Evolutionary conservation across 192 early-diverging fungal species (phyloP).

Genomic region (Spizellomyces sp.): DNA sequence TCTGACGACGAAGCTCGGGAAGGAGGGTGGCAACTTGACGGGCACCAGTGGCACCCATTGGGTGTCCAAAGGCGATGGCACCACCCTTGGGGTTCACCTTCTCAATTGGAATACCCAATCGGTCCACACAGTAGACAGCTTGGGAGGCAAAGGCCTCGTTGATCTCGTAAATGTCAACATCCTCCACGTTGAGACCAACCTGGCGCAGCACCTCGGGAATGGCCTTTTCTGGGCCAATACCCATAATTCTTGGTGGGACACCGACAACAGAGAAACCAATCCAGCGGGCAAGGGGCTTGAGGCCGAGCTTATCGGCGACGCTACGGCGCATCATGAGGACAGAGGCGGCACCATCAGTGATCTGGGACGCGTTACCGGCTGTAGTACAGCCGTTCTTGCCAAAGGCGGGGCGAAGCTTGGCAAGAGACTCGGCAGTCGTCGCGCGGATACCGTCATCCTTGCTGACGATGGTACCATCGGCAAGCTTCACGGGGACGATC

Average conservation of each 20-base stretch:
- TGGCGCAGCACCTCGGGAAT: constrained; percentile 87
- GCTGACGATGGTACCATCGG: constrained; percentile 79
- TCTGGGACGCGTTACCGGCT: constrained; percentile 96
- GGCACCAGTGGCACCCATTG: constrained; percentile 89
- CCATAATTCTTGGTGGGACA: constrained; percentile 94
- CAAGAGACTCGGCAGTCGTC: constrained; percentile 76
- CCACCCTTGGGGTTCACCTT: constrained; percentile 99
- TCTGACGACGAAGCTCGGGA: constrained; percentile 85
- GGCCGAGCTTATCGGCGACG: constrained; percentile 81
- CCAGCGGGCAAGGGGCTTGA: constrained; percentile 86
- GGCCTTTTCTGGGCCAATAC: constrained; percentile 93
- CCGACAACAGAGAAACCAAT: constrained; percentile 86
- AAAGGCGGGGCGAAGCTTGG: constrained; percentile 93
- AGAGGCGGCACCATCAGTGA: constrained; percentile 92
- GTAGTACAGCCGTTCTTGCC: constrained; percentile 82
- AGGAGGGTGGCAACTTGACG: constrained; percentile 95
- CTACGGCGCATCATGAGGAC: constrained; percentile 92
- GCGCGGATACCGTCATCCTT: constrained; percentile 92
- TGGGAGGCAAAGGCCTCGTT: constrained; percentile 99
- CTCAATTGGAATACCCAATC: constrained; percentile 79
- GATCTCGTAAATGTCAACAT: constrained; percentile 89
- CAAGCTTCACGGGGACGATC: constrained; percentile 83
- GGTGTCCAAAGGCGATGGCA: constrained; percentile 97
- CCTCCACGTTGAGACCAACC: constrained; percentile 71
- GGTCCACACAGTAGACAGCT: constrained; percentile 88